Evolutionary conservation across 2,329 filamentous ascomycete genomes (phyloP).

Genomic region (Neocucurbitaria cava): DNA sequence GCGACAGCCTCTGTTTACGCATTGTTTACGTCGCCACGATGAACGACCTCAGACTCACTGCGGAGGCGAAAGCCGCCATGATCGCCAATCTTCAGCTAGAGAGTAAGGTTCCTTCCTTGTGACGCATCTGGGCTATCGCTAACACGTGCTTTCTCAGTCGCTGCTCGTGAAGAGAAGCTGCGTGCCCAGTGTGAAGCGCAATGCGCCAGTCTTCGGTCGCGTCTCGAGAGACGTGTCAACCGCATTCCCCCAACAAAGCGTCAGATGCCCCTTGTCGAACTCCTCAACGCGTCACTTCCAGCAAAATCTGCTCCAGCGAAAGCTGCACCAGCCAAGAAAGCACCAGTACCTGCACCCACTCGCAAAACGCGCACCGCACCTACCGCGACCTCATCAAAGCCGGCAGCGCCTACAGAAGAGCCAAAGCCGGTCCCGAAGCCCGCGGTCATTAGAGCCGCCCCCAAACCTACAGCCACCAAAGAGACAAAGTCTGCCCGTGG

Average conservation of each 20-base stretch:
- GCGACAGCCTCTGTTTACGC: constrained; percentile 16
- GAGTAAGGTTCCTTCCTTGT: constrained; percentile 19
- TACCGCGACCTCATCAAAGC: background rate
- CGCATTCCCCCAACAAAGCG: constrained; percentile 83
- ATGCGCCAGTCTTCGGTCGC: constrained; percentile 81
- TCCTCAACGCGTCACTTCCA: constrained; percentile 58
- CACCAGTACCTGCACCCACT: constrained; percentile 2
- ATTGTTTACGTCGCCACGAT: constrained; percentile 31
- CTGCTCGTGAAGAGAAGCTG: constrained; percentile 84
- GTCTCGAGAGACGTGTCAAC: constrained; percentile 92
- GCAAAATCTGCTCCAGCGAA: constrained; percentile 16
- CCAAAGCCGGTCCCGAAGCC: constrained; percentile 2
- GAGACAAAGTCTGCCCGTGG: constrained; percentile 19
- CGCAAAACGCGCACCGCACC: constrained; percentile 11
- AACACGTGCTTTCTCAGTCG: constrained; percentile 64
- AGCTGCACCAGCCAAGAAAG: constrained; percentile 19
- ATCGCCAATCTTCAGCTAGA: constrained; percentile 43
- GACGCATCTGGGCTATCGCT: constrained; percentile 19
- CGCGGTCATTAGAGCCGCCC: constrained; percentile 11
- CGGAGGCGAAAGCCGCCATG: constrained; percentile 45
- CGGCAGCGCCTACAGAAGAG: constrained; percentile 3
- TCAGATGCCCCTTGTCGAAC: constrained; percentile 80
- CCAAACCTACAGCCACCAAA: constrained; percentile 14
- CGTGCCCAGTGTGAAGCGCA: constrained; percentile 89
- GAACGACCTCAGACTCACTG: constrained; percentile 27